Conservation (phyloP, 257 asterid species). For the Hygrophila difformis region DNA sequence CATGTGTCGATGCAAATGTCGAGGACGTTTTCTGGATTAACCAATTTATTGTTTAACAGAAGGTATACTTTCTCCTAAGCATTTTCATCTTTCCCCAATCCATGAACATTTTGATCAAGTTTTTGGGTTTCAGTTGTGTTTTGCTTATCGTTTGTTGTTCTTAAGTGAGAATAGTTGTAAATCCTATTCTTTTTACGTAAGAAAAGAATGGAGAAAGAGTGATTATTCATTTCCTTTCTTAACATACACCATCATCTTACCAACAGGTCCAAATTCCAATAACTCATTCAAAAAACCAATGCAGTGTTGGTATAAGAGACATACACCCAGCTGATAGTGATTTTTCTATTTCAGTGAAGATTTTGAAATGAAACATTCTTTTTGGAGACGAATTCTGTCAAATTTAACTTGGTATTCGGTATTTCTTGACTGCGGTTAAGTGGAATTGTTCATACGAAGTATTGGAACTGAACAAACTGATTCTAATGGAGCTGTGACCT, state of each 20-base stretch:
- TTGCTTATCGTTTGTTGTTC: background rate
- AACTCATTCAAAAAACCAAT: background rate
- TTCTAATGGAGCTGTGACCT: background rate
- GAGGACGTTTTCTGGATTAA: slow-evolving; percentile 52
- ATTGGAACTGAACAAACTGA: background rate
- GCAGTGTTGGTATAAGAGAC: too few relatives aligned
- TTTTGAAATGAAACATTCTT: too few relatives aligned
- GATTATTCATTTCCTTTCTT: background rate
- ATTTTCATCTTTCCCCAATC: background rate
- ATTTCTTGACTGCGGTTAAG: slow-evolving; percentile 5
- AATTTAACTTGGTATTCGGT: background rate
- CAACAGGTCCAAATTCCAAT: too few relatives aligned
- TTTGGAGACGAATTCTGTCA: too few relatives aligned
- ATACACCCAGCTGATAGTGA: too few relatives aligned
- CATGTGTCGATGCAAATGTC: slow-evolving; percentile 58
- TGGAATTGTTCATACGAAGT: background rate
- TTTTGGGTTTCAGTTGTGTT: too few relatives aligned
- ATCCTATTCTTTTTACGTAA: background rate
- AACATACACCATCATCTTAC: too few relatives aligned
- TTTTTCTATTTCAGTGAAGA: too few relatives aligned
- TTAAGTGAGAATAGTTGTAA: background rate
- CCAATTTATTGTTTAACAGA: slow-evolving; percentile 58
- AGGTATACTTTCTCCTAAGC: slow-evolving; percentile 32
- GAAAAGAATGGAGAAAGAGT: background rate
- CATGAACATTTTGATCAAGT: background rate